Evolutionary conservation across 768 basidiomycete species (phyloP).

Genomic region (Leccinum broughii): DNA sequence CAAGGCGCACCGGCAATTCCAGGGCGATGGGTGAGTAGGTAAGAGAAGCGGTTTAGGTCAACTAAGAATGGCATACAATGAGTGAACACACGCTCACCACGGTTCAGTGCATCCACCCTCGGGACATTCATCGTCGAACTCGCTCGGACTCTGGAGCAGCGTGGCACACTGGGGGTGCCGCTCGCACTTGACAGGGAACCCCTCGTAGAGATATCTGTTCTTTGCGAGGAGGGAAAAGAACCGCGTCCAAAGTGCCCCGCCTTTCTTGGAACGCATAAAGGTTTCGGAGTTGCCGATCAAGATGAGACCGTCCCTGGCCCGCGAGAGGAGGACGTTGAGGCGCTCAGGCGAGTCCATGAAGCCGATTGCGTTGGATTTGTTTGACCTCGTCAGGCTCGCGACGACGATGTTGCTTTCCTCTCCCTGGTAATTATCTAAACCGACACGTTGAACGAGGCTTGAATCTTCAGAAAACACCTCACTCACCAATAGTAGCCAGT

Average conservation of each 20-base stretch:
- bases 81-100: conserved; percentile 44
- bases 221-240: conserved; percentile 10
- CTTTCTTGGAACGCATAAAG: conserved; percentile 9
- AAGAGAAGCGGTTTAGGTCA: no score
- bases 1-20: neutral
- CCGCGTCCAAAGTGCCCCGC: conserved; percentile 10
- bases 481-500: conserved; percentile 66
- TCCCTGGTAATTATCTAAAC: conserved; percentile 71
- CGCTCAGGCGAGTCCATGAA: conserved; percentile 73
- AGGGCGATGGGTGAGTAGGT: no score
- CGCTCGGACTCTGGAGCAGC: conserved; percentile 38
- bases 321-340: conserved; percentile 68
- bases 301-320: conserved; percentile 62
- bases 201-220: neutral
- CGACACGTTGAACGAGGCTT: neutral
- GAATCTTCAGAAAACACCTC: neutral
- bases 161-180: conserved; percentile 45
- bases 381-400: conserved; percentile 60
- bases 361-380: conserved; percentile 51
- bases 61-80: no score
- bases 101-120: conserved; percentile 61
- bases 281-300: conserved; percentile 57
- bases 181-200: conserved; percentile 58
- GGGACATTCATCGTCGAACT: conserved; percentile 55
- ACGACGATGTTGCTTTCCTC: conserved; percentile 73